phyloP scores from a whole-genome alignment of 1,139 yeast genomes.

The Meyerozyma guilliermondii region DNA sequence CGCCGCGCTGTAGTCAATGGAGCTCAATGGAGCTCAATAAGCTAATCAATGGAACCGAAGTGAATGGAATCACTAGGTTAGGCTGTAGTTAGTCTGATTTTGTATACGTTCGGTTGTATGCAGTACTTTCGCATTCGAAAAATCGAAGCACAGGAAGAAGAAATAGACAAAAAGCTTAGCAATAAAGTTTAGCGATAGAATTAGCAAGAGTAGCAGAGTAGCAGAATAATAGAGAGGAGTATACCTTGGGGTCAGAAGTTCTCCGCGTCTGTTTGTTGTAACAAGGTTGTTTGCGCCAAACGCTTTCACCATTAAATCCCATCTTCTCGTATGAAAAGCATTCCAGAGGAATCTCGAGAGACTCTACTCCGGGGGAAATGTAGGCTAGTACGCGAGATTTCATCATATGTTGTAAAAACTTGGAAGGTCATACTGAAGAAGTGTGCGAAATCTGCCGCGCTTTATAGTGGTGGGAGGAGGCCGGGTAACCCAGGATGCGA shows the following conservation, averaged over 20 bases:
- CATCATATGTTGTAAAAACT: conserved; percentile 57
- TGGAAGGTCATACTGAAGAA: conserved; percentile 45
- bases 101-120: neutral
- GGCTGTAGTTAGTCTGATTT: too few relatives aligned
- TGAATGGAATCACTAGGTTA: too few relatives aligned
- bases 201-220: too few relatives aligned
- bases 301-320: conserved; percentile 56
- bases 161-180: too few relatives aligned
- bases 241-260: conserved; percentile 38
- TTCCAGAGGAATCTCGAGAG: conserved; percentile 33
- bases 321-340: conserved; percentile 32
- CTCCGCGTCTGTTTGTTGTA: conserved; percentile 44
- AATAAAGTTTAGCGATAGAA: too few relatives aligned
- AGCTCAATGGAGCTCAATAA: too few relatives aligned
- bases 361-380: conserved; percentile 48
- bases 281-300: conserved; percentile 62
- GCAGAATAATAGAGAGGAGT: too few relatives aligned
- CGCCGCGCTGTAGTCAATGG: neutral
- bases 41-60: too few relatives aligned
- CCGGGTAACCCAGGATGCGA: conserved; percentile 16
- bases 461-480: conserved; percentile 11
- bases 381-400: conserved; percentile 51
- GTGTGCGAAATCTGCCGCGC: conserved; percentile 4
- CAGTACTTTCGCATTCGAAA: too few relatives aligned
- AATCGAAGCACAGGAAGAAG: too few relatives aligned